Evolutionary conservation across 768 basidiomycete genomes (phyloP).

Genomic region (Calocybe gangraenosa): DNA sequence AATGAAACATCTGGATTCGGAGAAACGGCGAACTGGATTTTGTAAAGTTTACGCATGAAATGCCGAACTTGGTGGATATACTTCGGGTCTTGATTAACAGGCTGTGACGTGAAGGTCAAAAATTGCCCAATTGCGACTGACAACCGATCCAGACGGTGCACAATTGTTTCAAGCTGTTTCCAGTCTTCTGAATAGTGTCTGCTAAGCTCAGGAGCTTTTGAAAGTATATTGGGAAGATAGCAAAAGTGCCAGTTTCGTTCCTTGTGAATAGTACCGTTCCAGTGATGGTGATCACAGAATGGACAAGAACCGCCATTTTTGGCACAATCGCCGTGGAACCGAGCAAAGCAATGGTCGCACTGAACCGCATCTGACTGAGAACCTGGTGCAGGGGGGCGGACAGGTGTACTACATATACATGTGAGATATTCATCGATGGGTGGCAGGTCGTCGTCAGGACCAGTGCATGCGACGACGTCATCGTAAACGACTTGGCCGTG

Average conservation of each 20-base stretch:
- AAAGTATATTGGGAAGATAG: constrained; percentile 66
- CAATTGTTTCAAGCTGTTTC: constrained; percentile 75
- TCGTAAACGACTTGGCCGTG: constrained; percentile 65
- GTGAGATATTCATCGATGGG: constrained; percentile 81
- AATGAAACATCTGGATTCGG: constrained; percentile 78
- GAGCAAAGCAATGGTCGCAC: constrained; percentile 84
- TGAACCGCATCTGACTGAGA: constrained; percentile 80
- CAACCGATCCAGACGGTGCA: constrained; percentile 75
- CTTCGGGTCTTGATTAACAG: constrained; percentile 68
- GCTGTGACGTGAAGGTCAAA: constrained; percentile 64
- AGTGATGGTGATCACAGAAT: constrained; percentile 89
- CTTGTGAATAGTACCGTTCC: constrained; percentile 83
- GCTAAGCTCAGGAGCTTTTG: constrained; percentile 73
- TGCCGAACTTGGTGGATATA: constrained; percentile 82
- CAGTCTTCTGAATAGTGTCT: constrained; percentile 77
- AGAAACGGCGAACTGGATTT: constrained; percentile 85
- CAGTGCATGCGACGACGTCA: constrained; percentile 72
- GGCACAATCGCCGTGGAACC: constrained; percentile 83
- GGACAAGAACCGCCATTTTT: constrained; percentile 89
- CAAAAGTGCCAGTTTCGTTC: constrained; percentile 82
- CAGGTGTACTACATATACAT: constrained; percentile 75
- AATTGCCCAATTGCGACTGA: constrained; percentile 77
- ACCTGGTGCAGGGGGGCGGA: constrained; percentile 76
- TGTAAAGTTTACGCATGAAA: constrained; percentile 87
- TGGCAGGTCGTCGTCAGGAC: constrained; percentile 74